Evolutionary conservation across 768 basidiomycete species (phyloP), one percentile per base, ranked within the genome.

Genomic region (Tulasnella sp.): DNA sequence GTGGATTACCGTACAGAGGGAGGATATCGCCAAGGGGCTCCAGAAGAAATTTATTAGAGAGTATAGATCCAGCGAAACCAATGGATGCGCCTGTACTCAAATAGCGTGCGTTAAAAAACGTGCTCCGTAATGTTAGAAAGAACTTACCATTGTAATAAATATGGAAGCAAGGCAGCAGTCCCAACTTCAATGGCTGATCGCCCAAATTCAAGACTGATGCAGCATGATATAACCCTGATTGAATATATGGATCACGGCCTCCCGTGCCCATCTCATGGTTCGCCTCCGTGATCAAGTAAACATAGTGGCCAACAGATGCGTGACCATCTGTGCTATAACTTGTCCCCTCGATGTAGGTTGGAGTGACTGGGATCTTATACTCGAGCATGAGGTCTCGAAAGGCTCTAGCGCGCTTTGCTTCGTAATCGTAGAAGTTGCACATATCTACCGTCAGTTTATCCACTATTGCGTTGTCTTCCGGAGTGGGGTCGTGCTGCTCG

Each of bases 61-160:
- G 65, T 3, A 50, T 54, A 4, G 60, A 60, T 32, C 62, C 60
- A 10, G 62, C 59, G 39, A 65, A 62, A 39, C 58, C 34, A 19
- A 67, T 55, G 25, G 57, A 48, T 34, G 66, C 51, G 13, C 66
- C 66, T 66, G 48, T 37, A 49, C 12, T 19, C 34, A n/a, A n/a
- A n/a, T n/a, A n/a, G n/a, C n/a, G n/a, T n/a, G n/a, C n/a, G n/a
- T n/a, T n/a, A n/a, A n/a, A 35, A 12, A 35, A 19, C 19, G 19
- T 19, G 34, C 12, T 12, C 12, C 12, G 34, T 12, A 35, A 35
- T 10, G 19, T 35, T 35, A 12, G 12, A 35, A 19, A 35, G 34
- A 19, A 35, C 34, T 35, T 19, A 35, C 34, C 34, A 35, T 12
- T 12, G 34, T 10, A 35, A 19, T 35, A 35, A 35, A 35, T 19